Evolutionary conservation across 768 basidiomycete genomes (phyloP).

Genomic region (Holtermannia corniformis): DNA sequence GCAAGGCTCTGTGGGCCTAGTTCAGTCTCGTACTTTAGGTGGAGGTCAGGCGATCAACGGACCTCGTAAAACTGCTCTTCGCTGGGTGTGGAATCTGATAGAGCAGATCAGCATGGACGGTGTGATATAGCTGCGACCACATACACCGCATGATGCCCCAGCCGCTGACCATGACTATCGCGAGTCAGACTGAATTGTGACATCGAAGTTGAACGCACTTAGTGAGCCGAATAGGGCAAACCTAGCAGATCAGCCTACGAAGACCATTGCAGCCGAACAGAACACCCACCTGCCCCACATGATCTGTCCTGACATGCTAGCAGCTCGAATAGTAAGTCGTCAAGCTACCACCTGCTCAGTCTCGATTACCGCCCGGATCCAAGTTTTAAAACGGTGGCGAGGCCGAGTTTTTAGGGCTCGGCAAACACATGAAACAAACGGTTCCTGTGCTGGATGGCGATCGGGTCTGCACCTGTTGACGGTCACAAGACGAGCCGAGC

Average conservation of each 20-base stretch:
- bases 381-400: too few species aligned
- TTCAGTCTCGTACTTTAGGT: constrained; percentile 1
- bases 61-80: constrained; percentile 40
- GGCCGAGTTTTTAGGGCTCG: too few species aligned
- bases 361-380: too few species aligned
- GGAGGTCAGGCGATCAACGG: neutral
- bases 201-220: neutral
- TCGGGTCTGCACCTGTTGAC: too few species aligned
- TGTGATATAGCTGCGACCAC: constrained; percentile 1
- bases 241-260: neutral
- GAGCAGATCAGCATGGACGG: neutral
- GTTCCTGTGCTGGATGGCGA: too few species aligned
- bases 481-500: too few species aligned
- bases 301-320: constrained; percentile 15
- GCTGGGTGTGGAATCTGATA: constrained; percentile 30
- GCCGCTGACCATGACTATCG: constrained; percentile 22
- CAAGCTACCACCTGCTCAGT: too few species aligned
- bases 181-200: neutral
- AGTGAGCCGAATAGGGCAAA: neutral
- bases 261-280: neutral
- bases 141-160: constrained; percentile 32
- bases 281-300: constrained; percentile 19
- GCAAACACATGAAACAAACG: too few species aligned
- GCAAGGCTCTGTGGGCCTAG: constrained; percentile 24
- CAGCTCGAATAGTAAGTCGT: too few species aligned